Conservation (phyloP, 1,284 basidiomycete genomes). For the Chiua sp. region DNA sequence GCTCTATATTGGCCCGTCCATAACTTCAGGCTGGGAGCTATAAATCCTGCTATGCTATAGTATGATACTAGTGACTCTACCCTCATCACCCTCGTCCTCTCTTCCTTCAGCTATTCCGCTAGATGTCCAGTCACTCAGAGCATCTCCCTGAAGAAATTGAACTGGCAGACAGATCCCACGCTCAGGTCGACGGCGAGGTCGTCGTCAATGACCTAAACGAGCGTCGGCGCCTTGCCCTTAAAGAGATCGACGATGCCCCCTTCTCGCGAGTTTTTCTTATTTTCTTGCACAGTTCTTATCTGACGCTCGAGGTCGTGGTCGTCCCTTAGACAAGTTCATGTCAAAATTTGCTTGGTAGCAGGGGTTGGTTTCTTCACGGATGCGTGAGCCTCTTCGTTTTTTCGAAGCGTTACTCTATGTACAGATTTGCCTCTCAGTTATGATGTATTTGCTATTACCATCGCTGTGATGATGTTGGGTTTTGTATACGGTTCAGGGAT, state of each 20-base stretch:
- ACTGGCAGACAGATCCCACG: background rate
- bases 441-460: constrained; percentile 76
- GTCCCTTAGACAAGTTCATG: constrained; percentile 58
- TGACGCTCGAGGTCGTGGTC: background rate
- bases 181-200: background rate
- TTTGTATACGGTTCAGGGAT: constrained; percentile 62
- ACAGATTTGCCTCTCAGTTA: constrained; percentile 44
- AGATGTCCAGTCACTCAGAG: background rate
- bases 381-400: constrained; percentile 51
- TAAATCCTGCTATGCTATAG: background rate
- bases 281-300: background rate
- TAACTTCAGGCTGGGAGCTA: background rate
- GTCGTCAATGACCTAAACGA: constrained; percentile 34
- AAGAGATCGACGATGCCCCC: constrained; percentile 72
- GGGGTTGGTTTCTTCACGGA: constrained; percentile 85
- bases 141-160: background rate
- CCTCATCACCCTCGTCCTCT: background rate
- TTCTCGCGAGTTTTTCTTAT: constrained; percentile 52
- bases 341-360: constrained; percentile 72
- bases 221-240: constrained; percentile 66
- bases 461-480: constrained; percentile 76
- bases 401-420: background rate
- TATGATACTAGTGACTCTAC: too few relatives aligned
- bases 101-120: background rate
- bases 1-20: background rate